Evolutionary conservation across 805 yeast genomes (phyloP).

Genomic region (Cyberlindnera mycetangii): DNA sequence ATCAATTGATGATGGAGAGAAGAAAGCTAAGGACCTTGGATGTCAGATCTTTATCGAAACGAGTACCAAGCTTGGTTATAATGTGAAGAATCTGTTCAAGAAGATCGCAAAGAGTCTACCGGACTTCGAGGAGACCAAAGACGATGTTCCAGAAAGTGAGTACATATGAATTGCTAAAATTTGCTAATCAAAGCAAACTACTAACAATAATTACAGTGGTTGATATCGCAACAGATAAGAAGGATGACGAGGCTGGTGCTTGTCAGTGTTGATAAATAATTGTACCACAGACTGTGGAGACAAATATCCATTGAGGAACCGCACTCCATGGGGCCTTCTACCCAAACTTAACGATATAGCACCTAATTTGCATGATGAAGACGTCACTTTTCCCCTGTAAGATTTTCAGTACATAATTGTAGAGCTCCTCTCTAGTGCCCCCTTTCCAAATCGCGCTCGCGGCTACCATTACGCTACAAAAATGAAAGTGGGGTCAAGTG

Average conservation of each 20-base stretch:
- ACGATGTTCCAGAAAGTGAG: conserved; percentile 26
- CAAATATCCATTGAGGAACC: no score
- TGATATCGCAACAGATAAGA: conserved; percentile 25
- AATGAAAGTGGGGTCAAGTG: conserved; percentile 3
- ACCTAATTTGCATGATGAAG: background rate
- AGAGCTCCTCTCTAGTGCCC: no score
- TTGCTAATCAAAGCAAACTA: background rate
- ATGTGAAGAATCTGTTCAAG: conserved; percentile 85
- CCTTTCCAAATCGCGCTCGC: background rate
- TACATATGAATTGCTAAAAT: background rate
- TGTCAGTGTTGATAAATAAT: conserved; percentile 24
- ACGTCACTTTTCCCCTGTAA: no score
- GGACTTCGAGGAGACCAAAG: conserved; percentile 52
- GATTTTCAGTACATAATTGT: no score
- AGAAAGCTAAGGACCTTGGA: conserved; percentile 64
- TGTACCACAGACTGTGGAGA: no score
- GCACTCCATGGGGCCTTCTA: no score
- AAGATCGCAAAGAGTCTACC: conserved; percentile 90
- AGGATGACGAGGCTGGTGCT: conserved; percentile 21
- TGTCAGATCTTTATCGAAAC: conserved; percentile 88
- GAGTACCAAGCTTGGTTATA: conserved; percentile 91
- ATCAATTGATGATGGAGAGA: conserved; percentile 79
- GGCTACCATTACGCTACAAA: background rate
- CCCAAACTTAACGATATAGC: background rate
- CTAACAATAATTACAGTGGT: conserved; percentile 23